phyloP scores from a whole-genome alignment of 2,329 filamentous ascomycete genomes.

The Neocucurbitaria cava region DNA sequence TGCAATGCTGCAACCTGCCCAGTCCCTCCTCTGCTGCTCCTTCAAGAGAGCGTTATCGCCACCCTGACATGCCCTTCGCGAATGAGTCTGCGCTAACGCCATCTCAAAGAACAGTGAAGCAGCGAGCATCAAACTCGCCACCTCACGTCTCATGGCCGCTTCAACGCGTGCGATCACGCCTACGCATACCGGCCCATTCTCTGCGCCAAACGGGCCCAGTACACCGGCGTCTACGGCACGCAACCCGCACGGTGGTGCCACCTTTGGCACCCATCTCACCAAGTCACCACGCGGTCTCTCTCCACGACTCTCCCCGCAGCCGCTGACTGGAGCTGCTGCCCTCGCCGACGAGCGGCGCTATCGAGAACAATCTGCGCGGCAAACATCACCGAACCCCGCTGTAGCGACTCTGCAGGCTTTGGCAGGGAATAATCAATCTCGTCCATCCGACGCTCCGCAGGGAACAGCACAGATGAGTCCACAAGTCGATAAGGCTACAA shows the following conservation, averaged over 20 bases:
- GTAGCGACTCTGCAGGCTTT: constrained; percentile 53
- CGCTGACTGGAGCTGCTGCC: constrained; percentile 57
- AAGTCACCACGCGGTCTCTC: constrained; percentile 53
- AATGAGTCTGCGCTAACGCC: constrained; percentile 15
- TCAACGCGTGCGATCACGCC: constrained; percentile 54
- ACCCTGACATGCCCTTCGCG: background rate
- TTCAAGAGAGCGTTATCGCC: background rate
- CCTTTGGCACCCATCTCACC: constrained; percentile 49
- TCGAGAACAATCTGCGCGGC: constrained; percentile 51
- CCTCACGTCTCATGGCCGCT: constrained; percentile 50
- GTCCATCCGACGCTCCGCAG: constrained; percentile 51
- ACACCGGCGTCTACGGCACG: constrained; percentile 48
- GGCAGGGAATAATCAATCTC: constrained; percentile 49
- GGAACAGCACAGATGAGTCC: constrained; percentile 56
- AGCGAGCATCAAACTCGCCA: constrained; percentile 2
- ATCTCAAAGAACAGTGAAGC: constrained; percentile 8
- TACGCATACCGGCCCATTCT: constrained; percentile 50
- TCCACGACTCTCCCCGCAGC: constrained; percentile 49
- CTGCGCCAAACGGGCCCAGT: constrained; percentile 47
- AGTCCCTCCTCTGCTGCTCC: background rate
- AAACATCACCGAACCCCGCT: constrained; percentile 59
- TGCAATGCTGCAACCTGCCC: background rate
- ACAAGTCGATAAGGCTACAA: constrained; percentile 55
- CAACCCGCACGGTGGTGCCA: constrained; percentile 36
- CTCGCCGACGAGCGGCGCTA: constrained; percentile 57